Evolutionary conservation across 768 basidiomycete species (phyloP), one percentile per base, ranked within the genome.

Genomic region (Mycena amicta): DNA sequence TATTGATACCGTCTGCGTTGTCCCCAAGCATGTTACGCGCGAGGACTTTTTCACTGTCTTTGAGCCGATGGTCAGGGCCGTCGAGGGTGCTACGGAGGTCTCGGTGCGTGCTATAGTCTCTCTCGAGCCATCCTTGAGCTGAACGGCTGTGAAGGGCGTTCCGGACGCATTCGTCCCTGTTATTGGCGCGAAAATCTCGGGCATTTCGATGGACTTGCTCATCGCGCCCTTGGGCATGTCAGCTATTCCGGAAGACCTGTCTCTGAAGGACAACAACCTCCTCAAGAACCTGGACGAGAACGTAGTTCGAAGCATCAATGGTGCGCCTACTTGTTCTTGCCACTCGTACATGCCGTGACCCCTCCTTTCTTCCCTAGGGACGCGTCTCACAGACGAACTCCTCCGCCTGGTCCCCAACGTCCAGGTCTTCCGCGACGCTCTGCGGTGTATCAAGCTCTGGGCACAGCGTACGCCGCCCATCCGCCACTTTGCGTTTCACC

Each of bases 401-500:
- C 75, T 99, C 64, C 88, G 94, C 29, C 80, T 99, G 20, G 95
- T 99, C 1, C 96, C 97, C 6, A 90, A 98, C 67, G 93, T 96
- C 8, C 82, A 88, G 57, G 93, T 96, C 18, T 98, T 98, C 77
- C 89, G 97, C 57, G 94, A 95, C 66, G 88, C 97, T 5, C 74
- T 99, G 60, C 84, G 97, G 61, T 95, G 95, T 69, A 98, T 99
- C 70, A 96, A 97, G 72, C 80, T 98, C 16, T 99, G 97, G 97
- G 97, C 97, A 2, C 90, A 93, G 75, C 80, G 96, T 96, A 67
- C 59, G 92, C 80, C 22, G 23, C 55, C 15, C 39, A 31, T 49
- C 3, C 33, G 33, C n/a, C 39, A n/a, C 20, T 16, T 43, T 47
- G 53, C 22, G 31, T 28, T 51, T 41, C 18, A 28, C 11, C 4